phyloP scores from a whole-genome alignment of 2,329 filamentous ascomycete genomes.

The Monascus ruber region DNA sequence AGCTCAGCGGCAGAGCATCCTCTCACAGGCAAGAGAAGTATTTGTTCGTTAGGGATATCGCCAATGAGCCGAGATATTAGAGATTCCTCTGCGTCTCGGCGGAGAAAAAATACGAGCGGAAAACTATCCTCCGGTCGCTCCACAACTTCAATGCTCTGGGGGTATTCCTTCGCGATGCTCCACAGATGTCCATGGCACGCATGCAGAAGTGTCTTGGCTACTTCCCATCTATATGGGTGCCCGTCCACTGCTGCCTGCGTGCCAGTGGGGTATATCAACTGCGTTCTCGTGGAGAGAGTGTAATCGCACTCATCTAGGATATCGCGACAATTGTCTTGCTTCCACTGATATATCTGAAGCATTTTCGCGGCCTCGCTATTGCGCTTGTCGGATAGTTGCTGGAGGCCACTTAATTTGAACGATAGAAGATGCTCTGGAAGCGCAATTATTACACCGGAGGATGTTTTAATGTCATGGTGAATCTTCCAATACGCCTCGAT shows the following conservation, averaged over 20 bases:
- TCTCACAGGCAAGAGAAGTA: slow-evolving; percentile 15
- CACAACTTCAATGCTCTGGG: slow-evolving; percentile 41
- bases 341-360: slow-evolving; percentile 40
- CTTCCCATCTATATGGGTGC: slow-evolving; percentile 42
- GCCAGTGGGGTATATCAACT: slow-evolving; percentile 49
- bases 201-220: slow-evolving; percentile 31
- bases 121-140: slow-evolving; percentile 32
- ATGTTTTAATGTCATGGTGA: slow-evolving; percentile 36
- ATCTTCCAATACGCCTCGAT: slow-evolving; percentile 28
- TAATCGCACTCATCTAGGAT: slow-evolving; percentile 55
- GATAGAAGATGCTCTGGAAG: slow-evolving; percentile 56
- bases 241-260: slow-evolving; percentile 40
- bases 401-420: slow-evolving; percentile 50
- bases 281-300: slow-evolving; percentile 42
- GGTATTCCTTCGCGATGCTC: slow-evolving; percentile 28
- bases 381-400: slow-evolving; percentile 42
- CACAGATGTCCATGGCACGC: slow-evolving; percentile 29
- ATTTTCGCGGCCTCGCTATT: slow-evolving; percentile 35
- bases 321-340: slow-evolving; percentile 44
- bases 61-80: slow-evolving; percentile 30
- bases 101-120: slow-evolving; percentile 47
- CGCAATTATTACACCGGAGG: slow-evolving; percentile 46
- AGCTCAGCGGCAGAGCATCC: slow-evolving; percentile 6
- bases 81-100: slow-evolving; percentile 35
- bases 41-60: slow-evolving; percentile 28